Evolutionary conservation across 768 basidiomycete species (phyloP).

Genomic region (Nevesoporus exiguus): DNA sequence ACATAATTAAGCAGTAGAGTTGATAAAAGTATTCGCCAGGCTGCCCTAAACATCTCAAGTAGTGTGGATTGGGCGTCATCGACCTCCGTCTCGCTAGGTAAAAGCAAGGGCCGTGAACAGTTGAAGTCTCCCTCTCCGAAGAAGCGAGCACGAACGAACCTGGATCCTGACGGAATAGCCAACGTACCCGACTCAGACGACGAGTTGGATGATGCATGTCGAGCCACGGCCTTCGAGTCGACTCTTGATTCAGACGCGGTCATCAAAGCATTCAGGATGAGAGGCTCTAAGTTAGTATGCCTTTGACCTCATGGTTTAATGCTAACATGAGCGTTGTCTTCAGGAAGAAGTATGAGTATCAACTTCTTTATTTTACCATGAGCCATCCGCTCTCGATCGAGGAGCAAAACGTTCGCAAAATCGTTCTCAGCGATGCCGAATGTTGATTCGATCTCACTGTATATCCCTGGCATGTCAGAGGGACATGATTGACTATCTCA

Average conservation of each 20-base stretch:
- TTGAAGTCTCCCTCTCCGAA: slow-evolving; percentile 20
- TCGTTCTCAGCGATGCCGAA: slow-evolving; percentile 49
- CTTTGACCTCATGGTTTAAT: not conserved
- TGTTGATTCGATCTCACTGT: slow-evolving; percentile 12
- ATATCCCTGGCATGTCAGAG: not conserved
- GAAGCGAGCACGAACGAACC: slow-evolving; percentile 28
- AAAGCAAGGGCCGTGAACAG: slow-evolving; percentile 23
- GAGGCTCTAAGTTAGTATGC: slow-evolving; percentile 39
- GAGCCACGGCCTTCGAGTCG: not conserved
- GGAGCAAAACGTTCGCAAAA: slow-evolving; percentile 48
- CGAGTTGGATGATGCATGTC: slow-evolving; percentile 1
- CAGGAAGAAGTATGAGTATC: slow-evolving; percentile 54
- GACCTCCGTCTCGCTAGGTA: slow-evolving; percentile 6
- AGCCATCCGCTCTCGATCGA: slow-evolving; percentile 52
- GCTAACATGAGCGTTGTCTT: not conserved
- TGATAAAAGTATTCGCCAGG: slow-evolving; percentile 15
- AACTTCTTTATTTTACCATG: slow-evolving; percentile 82
- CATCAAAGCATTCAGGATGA: slow-evolving; percentile 50
- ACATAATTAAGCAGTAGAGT: slow-evolving; percentile 11
- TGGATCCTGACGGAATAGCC: slow-evolving; percentile 25
- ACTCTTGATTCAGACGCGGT: slow-evolving; percentile 32
- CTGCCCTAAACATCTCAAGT: slow-evolving; percentile 14
- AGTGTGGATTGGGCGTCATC: slow-evolving; percentile 6
- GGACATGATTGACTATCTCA: not conserved
- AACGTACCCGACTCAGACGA: slow-evolving; percentile 22